Evolutionary conservation across 2,329 filamentous ascomycete species (phyloP), one percentile per base, ranked within the genome.

Genomic region (Pseudohalonectria lignicola): DNA sequence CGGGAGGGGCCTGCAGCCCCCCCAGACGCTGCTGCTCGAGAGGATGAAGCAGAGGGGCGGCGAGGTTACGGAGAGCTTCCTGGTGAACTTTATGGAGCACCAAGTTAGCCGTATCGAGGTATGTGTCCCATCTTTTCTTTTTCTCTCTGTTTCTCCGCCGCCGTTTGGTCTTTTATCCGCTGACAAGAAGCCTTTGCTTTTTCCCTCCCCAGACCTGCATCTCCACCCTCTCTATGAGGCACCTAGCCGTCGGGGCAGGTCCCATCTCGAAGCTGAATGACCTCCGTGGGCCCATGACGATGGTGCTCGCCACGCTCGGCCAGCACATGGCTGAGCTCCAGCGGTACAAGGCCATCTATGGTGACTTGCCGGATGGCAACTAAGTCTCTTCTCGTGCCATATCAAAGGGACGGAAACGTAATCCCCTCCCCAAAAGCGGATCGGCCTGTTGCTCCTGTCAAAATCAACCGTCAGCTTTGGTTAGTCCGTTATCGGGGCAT

Each of bases 61-160:
- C 10, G 87, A 95, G 55, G 76, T 95, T 39, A 86, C 88, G 20
- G 92, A 96, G 66, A 71, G 76, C 38, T 90, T 94, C 59, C 65
- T 96, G 59, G 63, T 94, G 40, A 87, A 86, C 52, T 86, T 98
- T 52, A 74, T 96, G 57, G 88, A 94, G 56, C 88, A 96, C 55
- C 87, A 95, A 69, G 83, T 98, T 49, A 88, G 84, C 56, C 78
- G 92, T 52, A 93, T 98, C 56, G 92, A 98, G 78, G 87, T 93
- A 67, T 61, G 80, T 62, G 15, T 19, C 5, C 23, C 18, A 18
- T 16, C 17, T 25, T 6, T 36, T 37, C 29, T 26, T 12, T 29
- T 21, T 18, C 21, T 15, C 20, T 36, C 16, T 40, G 30, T n/a
- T n/a, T 37, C 13, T 11, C 16, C 23, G 31, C 19, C 19, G 19